These are phyloP conservation scores for Uronychia setigera DNA, from an alignment of 73 alveolate genomes.

Conservation along the genomic window DNA sequence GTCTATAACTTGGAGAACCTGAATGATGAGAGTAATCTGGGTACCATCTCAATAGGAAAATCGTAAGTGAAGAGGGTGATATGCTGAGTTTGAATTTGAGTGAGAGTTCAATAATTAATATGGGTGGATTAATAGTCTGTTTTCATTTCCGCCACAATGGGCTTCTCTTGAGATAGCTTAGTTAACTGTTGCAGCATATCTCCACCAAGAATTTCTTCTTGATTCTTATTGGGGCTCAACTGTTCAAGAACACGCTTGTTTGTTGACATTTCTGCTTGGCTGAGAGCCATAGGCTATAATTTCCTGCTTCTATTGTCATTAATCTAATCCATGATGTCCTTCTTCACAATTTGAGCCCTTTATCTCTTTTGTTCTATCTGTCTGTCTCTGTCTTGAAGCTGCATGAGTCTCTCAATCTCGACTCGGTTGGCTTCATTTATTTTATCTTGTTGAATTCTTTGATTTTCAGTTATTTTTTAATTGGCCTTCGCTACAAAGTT, in stretches of 20 bases:
- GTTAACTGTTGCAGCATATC: too few species aligned
- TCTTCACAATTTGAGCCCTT: background rate
- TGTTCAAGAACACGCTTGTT: background rate
- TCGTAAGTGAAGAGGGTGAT: too few species aligned
- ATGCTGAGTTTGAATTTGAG: too few species aligned
- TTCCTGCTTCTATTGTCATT: background rate
- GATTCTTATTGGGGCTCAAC: background rate
- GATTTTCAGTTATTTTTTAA: too few species aligned
- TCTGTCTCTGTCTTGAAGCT: background rate
- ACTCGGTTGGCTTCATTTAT: background rate
- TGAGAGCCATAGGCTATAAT: background rate
- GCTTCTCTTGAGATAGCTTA: background rate
- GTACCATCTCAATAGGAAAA: too few species aligned
- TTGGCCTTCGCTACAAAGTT: background rate
- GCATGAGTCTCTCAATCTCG: background rate
- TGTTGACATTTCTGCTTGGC: background rate
- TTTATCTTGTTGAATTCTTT: background rate
- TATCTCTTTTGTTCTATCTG: background rate
- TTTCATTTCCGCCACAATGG: background rate
- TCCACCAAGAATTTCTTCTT: background rate
- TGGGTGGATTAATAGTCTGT: too few species aligned
- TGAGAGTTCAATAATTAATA: too few species aligned
- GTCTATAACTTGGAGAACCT: too few species aligned
- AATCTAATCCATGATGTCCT: background rate
- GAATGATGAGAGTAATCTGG: too few species aligned